Percentiles rank a stretch among this genome's conserved stretches.
Conservation (phyloP, 768 basidiomycete species). For the Daedaleopsis sinensis region DNA sequence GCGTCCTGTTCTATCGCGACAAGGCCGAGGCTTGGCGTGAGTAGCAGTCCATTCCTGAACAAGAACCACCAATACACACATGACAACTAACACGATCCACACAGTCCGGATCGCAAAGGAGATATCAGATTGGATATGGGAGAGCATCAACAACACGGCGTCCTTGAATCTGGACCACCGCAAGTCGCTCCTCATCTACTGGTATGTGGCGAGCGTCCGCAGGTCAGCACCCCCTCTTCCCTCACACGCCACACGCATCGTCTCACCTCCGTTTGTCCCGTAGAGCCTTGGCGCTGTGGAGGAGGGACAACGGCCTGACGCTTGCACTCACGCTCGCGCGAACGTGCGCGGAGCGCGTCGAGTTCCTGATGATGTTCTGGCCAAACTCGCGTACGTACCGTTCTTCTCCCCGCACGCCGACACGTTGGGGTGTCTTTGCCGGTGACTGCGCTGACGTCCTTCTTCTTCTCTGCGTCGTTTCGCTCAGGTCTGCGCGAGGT, state of each 20-base stretch:
- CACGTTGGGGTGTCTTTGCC: not conserved
- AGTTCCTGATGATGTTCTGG: constrained; percentile 16
- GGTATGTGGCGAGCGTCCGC: constrained; percentile 12
- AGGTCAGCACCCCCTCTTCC: constrained; percentile 6
- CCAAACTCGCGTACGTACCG: constrained; percentile 10
- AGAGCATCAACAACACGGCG: not conserved
- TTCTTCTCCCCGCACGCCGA: not conserved
- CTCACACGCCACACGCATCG: not conserved
- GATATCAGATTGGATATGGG: not conserved
- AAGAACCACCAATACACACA: too few species aligned
- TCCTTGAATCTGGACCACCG: constrained; percentile 8
- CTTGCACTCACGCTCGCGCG: constrained; percentile 2
- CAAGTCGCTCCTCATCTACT: constrained; percentile 19
- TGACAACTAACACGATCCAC: not conserved
- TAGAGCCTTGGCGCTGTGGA: constrained; percentile 15
- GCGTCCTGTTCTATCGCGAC: constrained; percentile 15
- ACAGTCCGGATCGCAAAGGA: not conserved
- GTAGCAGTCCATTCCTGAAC: not conserved
- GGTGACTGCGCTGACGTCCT: not conserved
- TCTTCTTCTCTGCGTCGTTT: not conserved
- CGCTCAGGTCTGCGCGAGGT: constrained; percentile 1
- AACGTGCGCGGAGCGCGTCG: not conserved
- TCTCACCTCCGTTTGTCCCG: not conserved
- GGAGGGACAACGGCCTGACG: constrained; percentile 3
- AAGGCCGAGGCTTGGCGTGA: constrained; percentile 18